These are phyloP conservation scores for Clonostachys solani DNA, from an alignment of 2,329 filamentous ascomycete genomes.

Conservation along the genomic window DNA sequence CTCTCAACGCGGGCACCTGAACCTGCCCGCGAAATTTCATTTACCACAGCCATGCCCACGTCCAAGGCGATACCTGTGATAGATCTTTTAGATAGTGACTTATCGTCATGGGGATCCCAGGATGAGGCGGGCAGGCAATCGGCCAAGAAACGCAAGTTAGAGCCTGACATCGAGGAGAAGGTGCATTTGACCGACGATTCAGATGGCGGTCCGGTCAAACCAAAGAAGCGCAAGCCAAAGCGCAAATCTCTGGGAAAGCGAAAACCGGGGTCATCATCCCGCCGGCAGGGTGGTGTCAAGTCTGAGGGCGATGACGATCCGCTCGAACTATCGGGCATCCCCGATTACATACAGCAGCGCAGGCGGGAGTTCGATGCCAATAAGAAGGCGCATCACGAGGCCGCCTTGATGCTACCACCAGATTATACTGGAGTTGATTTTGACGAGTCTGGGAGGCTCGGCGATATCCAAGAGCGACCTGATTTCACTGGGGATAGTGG, in stretches of 20 bases:
- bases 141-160: constrained; percentile 28
- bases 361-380: constrained; percentile 63
- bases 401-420: constrained; percentile 73
- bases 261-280: constrained; percentile 29
- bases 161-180: constrained; percentile 31
- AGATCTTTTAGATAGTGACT: too few species aligned
- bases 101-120: too few species aligned
- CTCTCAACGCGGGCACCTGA: too few species aligned
- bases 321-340: constrained; percentile 54
- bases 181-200: constrained; percentile 56
- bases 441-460: constrained; percentile 31
- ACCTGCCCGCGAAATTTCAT: too few species aligned
- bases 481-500: constrained; percentile 51
- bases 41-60: too few species aligned
- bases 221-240: constrained; percentile 53
- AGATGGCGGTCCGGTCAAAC: constrained; percentile 56
- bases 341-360: constrained; percentile 69
- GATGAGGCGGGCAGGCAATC: not conserved
- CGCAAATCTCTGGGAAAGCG: constrained; percentile 32
- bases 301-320: constrained; percentile 32
- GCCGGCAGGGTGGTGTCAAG: constrained; percentile 17
- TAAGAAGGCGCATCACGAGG: constrained; percentile 55
- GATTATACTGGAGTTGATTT: constrained; percentile 73
- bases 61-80: too few species aligned
- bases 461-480: constrained; percentile 61